Base-by-base conservation (phyloP, 495 filamentous ascomycete genomes). In the Penicillium diatomitis region DNA sequence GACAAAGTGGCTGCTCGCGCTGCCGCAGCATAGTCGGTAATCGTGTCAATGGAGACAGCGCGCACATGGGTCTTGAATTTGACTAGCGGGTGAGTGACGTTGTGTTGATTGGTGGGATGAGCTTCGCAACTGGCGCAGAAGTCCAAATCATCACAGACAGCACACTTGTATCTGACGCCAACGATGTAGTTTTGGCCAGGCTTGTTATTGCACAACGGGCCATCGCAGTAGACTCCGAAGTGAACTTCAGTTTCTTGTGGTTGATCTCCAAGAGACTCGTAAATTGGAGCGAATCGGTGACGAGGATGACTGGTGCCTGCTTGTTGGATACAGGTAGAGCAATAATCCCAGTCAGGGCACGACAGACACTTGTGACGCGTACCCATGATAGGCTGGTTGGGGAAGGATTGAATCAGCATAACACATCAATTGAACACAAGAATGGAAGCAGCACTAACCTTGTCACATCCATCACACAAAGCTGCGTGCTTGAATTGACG, bases 311-410 rank as follows among this genome's bases (percentile, higher is more conserved):
- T 81, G 57, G 80, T 72, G 31, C 66, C 54, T 31, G 87, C 83
- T 56, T 72, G 79, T 50, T 73, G 66, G 44, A 86, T 66, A 68
- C 92, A 99, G 4, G 74, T 70, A n/a, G 77, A 76, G 72, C 92
- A 99, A 71, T 86, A 96, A 56, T 99, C 92, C 87, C 87, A 99
- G 62, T 99, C 92, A 32, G 94, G 92, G 74, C 92, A 99, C 57
- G 85, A 83, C 54, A 96, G 75, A 71, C 92, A 99, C 77, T 99
- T 99, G 79, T 97, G 86, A 56, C 92, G 91, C 38, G 95, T 80
- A 56, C 92, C 92, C 59, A 78, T 76, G 57, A 98, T 94, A 57
- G 77, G 79, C 76, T 83, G 48, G 44, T 48, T 5, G 34, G 8
- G 5, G 28, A 9, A 37, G 8, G 28, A n/a, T 20, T 32, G 41